Percentiles rank a stretch among this genome's conserved stretches.
Conservation (phyloP, 129 eudicot genomes). For the Arctium lappa region DNA sequence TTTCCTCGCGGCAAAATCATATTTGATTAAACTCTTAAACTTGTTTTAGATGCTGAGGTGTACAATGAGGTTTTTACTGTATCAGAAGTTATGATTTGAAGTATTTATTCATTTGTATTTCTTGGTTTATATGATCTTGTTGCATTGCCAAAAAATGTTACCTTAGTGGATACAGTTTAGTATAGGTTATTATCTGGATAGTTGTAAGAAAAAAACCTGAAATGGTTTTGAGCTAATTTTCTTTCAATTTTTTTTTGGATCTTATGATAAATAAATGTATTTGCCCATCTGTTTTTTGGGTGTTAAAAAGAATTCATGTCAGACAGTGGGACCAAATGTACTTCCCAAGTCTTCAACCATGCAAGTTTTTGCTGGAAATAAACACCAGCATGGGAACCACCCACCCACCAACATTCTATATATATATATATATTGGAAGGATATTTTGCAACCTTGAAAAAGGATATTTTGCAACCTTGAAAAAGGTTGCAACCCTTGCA, state of each 20-base stretch:
- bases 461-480: too few relatives aligned
- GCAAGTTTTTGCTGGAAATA: neutral
- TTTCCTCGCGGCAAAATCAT: slow-evolving; percentile 3
- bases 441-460: too few relatives aligned
- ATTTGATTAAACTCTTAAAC: neutral
- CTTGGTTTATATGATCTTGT: slow-evolving; percentile 2
- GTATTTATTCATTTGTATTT: neutral
- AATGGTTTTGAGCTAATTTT: neutral
- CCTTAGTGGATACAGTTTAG: slow-evolving; percentile 1
- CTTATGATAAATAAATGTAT: neutral
- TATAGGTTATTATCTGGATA: neutral
- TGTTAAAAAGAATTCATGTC: neutral
- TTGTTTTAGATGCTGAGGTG: slow-evolving; percentile 22
- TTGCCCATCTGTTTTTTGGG: neutral
- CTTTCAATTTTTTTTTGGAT: neutral
- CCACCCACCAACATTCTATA: neutral
- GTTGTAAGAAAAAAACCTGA: neutral
- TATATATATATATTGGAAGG: neutral
- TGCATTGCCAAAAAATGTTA: neutral
- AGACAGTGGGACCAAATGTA: neutral
- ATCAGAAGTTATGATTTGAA: slow-evolving; percentile 11
- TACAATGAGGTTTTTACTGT: slow-evolving; percentile 10
- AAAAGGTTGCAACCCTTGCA: too few relatives aligned
- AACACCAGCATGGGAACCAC: neutral
- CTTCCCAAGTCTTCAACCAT: neutral